Base-by-base conservation (phyloP, 345 rosid species). In the Cardamine occulta region DNA sequence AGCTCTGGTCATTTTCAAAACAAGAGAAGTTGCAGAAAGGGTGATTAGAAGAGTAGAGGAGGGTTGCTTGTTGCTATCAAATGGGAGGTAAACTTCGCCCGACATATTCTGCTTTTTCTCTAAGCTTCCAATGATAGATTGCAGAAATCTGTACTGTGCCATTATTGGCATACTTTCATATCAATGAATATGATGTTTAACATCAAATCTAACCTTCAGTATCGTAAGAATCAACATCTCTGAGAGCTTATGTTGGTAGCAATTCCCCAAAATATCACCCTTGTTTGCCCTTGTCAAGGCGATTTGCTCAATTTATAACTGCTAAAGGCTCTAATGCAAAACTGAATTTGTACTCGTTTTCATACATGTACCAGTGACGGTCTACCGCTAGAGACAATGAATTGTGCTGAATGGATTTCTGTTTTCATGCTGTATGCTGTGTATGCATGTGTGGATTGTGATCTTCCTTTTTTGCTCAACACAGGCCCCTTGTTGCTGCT, bases 401-500 rank as follows among this genome's bases (percentile, higher is more conserved):
- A 26, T 8, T 23, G 15, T 35, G 6, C 2, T 35, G 31, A 17
- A 18, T 42, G 13, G 13, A 44, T 70, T 7, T 59, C 57, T 45
- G 39, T 18, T 49, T 49, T 47, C 10, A 15, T n/a, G 19, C 10
- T 4, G 51, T 47, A 7, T 47, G 51, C n/a, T 45, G 9, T 45
- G 51, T 45, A n/a, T 59, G 40, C 63, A 40, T 68, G 40, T 63
- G 53, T 49, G 21, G 35, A 45, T 58, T 66, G 28, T 47, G 44
- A 59, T 67, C 24, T 29, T 59, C 35, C 58, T 53, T 72, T 47
- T 51, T 48, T 31, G 32, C 37, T 73, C 78, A 76, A 81, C 79
- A 95, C 79, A 95, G 99, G 88, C 88, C 94, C 55, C 84, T 96
- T 77, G 83, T 96, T 66, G 97, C 88, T 49, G 74, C 87, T 61